phyloP scores from a whole-genome alignment of 202 grass and related monocot genomes.

The Zoysia matrella region DNA sequence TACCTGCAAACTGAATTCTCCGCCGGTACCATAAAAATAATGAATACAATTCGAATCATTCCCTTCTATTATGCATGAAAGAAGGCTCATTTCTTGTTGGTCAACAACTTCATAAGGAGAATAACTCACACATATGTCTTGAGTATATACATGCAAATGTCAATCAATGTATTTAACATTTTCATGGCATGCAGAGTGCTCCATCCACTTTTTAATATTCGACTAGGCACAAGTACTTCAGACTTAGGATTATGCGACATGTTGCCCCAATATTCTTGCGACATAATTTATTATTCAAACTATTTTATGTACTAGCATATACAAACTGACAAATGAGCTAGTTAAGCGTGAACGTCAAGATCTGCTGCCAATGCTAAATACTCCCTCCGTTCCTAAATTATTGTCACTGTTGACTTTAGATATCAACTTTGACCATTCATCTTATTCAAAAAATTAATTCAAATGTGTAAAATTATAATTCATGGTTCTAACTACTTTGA shows the following conservation, averaged over 20 bases:
- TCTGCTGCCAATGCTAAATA: background rate
- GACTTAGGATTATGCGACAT: background rate
- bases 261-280: background rate
- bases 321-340: background rate
- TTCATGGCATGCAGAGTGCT: background rate
- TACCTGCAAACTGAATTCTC: too few relatives aligned
- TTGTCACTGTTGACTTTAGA: too few relatives aligned
- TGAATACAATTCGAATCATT: background rate
- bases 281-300: background rate
- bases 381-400: too few relatives aligned
- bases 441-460: too few relatives aligned
- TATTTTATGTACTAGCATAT: background rate
- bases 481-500: too few relatives aligned
- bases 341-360: background rate
- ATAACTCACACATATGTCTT: background rate
- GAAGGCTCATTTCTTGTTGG: conserved; percentile 11
- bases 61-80: background rate
- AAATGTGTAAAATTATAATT: too few relatives aligned
- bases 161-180: background rate
- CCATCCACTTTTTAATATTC: background rate
- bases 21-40: background rate
- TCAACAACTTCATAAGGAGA: background rate
- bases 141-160: background rate
- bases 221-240: background rate
- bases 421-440: too few relatives aligned